Evolutionary conservation across 108 stramenopile genomes (phyloP), one percentile per base, ranked within the genome.

Genomic region (Cyclotella kingstonii): DNA sequence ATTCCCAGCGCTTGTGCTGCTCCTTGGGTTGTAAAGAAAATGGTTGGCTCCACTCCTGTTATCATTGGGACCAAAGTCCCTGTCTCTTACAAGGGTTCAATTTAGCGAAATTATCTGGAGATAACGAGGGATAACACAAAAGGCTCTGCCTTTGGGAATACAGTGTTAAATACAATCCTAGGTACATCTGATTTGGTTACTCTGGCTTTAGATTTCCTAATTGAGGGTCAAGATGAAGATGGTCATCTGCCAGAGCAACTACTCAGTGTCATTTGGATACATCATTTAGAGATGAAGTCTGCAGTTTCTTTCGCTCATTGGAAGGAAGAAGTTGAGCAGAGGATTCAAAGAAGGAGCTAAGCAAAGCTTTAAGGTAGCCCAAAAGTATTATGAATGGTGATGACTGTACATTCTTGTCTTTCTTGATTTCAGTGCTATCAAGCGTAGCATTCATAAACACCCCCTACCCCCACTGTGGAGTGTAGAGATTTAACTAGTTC

Each of bases 21-120:
- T 18, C 80, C 80, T 23, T 81, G 76, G 76, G 51, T 76, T 40
- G 56, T 81, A 25, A 81, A 77, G 55, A 81, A 81, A 63, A 66
- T 81, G 65, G 76, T 81, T 17, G 80, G 80, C 22, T 53, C 70
- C 17, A 70, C 63, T 25, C 80, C 80, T 5, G 75, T 66, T 22
- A 39, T 81, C 18, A 81, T 81, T 44, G 80, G 63, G 15, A 65
- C 76, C 2, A 81, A 81, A 44, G 34, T 81, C 27, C 80, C 80
- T 38, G 45, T 64, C 36, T 55, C 76, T 4, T 81, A 76, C 49
- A 40, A 33, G 44, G 80, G 80, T 8, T 76, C 74, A 0, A 60
- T 54, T 11, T 49, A 67, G 34, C 70, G 72, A 29, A 76, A 76
- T 42, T 77, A 66, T 26, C 59, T 81, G n/a, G 80, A 81, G 56